Evolutionary conservation across 495 filamentous ascomycete species (phyloP), one percentile per base, ranked within the genome.

Genomic region (Durotheca rogersii): DNA sequence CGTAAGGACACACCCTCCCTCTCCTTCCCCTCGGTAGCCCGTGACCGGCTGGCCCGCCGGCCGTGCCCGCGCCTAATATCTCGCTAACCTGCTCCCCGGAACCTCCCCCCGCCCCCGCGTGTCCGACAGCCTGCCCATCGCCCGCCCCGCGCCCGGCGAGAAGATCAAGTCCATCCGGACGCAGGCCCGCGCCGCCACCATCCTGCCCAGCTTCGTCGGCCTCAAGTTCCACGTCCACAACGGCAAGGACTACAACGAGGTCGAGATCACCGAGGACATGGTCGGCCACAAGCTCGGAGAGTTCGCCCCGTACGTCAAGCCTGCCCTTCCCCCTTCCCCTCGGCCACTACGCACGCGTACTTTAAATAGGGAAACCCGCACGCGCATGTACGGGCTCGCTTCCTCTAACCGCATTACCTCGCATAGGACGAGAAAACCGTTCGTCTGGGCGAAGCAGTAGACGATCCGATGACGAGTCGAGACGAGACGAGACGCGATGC

Each of bases 241-340:
- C 68, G 93, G 93, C 56, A 97, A 96, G 79, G 81, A 78, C 1
- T 98, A 98, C 65, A 67, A 87, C 51, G 94, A 97, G 66, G 75
- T 97, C 21, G 75, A 76, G 36, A 86, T 98, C 50, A 95, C 90
- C 31, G 92, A 96, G 70, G 89, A 97, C 65, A 97, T 98, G 94
- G 94, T 98, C 11, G 93, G 94, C 32, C 86, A 94, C 68, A 98
- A 97, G 72, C 76, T 98, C 62, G 93, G 93, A 52, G 94, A 97
- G 74, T 98, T 96, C 70, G 82, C 90, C 53, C 61, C 80, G 90
- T 96, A 82, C 69, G 91, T 84, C 5, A 33, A 42, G 18, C 34
- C 7, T 15, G 17, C 7, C 10, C 10, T 17, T 41, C 36, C 47
- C 30, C 35, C 10, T 18, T 32, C 27, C 38, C 16, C 38, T 44